Conservation (phyloP, 164 flowering plant genomes). For the Taxillus chinensis region DNA sequence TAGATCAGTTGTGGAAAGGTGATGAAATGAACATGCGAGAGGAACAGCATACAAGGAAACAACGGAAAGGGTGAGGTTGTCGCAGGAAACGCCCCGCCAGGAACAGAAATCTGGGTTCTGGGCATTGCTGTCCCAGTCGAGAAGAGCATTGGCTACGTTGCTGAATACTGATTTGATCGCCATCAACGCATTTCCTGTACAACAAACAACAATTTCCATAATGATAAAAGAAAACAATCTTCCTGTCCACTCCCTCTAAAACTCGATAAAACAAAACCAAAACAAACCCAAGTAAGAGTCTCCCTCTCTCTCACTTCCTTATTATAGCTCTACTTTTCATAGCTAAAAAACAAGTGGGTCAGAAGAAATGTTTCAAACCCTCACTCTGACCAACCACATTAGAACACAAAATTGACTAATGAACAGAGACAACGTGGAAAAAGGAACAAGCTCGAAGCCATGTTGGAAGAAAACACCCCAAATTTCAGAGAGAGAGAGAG, state of each 20-base stretch:
- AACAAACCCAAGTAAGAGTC: neutral
- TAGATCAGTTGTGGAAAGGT: neutral
- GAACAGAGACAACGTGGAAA: neutral
- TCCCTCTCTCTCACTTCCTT: neutral
- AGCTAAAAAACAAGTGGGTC: too few relatives aligned
- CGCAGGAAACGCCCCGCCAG: conserved; percentile 84
- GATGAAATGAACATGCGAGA: neutral
- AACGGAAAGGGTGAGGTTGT: conserved; percentile 45
- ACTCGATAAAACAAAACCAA: neutral
- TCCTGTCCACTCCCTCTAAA: neutral
- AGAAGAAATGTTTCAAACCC: too few relatives aligned
- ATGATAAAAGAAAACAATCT: neutral
- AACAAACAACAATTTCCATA: neutral
- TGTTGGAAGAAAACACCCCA: neutral
- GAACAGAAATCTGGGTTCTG: conserved; percentile 59
- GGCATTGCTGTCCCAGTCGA: conserved; percentile 64
- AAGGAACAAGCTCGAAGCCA: neutral
- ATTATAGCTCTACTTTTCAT: too few relatives aligned
- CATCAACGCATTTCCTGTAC: conserved; percentile 65
- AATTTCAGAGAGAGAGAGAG: neutral
- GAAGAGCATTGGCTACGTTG: conserved; percentile 56
- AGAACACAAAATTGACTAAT: neutral
- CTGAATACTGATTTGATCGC: conserved; percentile 63
- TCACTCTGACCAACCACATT: neutral
- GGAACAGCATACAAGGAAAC: conserved; percentile 52